Evolutionary conservation across 371 early-diverging fungal species (phyloP).

Genomic region (Batkoa obscura): DNA sequence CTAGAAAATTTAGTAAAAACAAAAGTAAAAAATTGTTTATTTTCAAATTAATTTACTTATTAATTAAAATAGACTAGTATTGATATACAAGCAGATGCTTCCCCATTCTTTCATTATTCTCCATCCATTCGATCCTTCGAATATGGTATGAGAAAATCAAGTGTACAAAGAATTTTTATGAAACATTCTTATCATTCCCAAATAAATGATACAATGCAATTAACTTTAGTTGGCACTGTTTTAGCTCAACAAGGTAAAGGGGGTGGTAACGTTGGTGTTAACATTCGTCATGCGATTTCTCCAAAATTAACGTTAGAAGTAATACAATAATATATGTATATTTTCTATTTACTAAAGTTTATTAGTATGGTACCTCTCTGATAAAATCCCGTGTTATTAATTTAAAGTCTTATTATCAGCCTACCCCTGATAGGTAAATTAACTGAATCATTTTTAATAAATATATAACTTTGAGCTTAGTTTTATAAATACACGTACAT

Average conservation of each 20-base stretch:
- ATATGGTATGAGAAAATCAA: neutral
- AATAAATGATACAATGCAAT: constrained; percentile 39
- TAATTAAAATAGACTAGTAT: neutral
- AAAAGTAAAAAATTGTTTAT: constrained; percentile 14
- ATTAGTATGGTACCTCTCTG: constrained; percentile 32
- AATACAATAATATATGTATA: constrained; percentile 6
- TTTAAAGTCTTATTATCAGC: constrained; percentile 45
- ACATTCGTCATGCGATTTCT: constrained; percentile 49
- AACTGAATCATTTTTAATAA: neutral
- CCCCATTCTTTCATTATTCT: neutral
- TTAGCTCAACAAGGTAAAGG: constrained; percentile 54
- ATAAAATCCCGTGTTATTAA: constrained; percentile 30
- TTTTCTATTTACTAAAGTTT: neutral
- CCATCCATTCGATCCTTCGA: too few relatives aligned
- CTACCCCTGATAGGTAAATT: constrained; percentile 35
- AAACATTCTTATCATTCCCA: constrained; percentile 26
- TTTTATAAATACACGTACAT: neutral
- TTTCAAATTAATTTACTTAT: too few relatives aligned
- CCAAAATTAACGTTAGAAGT: constrained; percentile 49
- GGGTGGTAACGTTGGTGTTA: constrained; percentile 49
- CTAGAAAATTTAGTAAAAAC: constrained; percentile 59
- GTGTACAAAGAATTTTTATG: neutral
- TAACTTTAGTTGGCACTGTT: constrained; percentile 43
- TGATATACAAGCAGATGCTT: neutral
- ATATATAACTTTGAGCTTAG: neutral